Evolutionary conservation across 2,329 filamentous ascomycete genomes (phyloP), one percentile per base, ranked within the genome.

Genomic region (Fusarium armeniacum): DNA sequence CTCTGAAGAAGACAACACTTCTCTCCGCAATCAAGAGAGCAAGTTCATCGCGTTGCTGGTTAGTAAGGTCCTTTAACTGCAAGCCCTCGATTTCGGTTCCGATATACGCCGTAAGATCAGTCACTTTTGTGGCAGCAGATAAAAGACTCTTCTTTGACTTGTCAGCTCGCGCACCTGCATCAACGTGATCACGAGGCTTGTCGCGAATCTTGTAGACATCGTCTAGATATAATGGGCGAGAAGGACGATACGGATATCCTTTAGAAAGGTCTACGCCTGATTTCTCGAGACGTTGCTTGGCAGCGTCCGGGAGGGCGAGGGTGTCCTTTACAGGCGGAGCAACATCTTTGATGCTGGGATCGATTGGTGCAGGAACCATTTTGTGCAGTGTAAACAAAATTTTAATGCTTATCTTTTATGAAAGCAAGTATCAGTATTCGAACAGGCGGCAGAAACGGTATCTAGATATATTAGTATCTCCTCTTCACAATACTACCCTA

Each of bases 191-290:
- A 85, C 85, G 60, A 4, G 72, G 71, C 40, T 84, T 77, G 76
- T 87, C 83, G 20, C 91, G 82, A 74, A 93, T 90, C 49, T 86
- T 87, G 78, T 87, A 88, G 5, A 90, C 89, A 69, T 93, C 91
- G 59, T 93, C 87, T 0, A 93, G 81, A 70, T 89, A 93, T 2
- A 93, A 80, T 1, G 91, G 91, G 49, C 84, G 84, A 0, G 87
- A 85, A 2, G 90, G 90, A 0, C 90, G 86, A 72, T 93, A 92
- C 0, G 91, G 91, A 69, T 93, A 93, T 1, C 91, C 91, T 1
- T 87, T 80, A 1, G 89, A 90, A 3, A 93, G 82, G 74, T 93
- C 90, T 55, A 93, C 85, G 2, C 89, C 90, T 0, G 89, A 90
- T 65, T 91, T 92, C 70, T 88, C 86, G 1, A 93, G 82, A 6